A percentile compares a stretch with the other conserved stretches of the same genome.
These are phyloP conservation scores for Verticillium nubilum DNA, from an alignment of 2,329 filamentous ascomycete genomes.

Conservation along the genomic window DNA sequence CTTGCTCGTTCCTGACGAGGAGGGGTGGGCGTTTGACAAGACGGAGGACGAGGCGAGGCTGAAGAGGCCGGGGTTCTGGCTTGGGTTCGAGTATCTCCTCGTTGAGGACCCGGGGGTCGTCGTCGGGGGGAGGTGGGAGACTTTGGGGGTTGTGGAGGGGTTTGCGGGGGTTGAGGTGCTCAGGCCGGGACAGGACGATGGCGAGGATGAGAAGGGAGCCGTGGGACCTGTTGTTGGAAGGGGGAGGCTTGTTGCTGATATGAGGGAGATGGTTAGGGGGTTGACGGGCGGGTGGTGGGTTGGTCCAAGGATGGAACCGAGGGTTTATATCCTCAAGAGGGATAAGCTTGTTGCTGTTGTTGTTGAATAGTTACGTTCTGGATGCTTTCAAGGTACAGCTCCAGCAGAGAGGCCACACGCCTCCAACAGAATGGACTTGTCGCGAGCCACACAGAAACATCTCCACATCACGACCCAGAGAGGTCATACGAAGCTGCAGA, in stretches of 20 bases:
- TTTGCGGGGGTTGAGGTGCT: slow-evolving; percentile 55
- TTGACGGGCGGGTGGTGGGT: slow-evolving; percentile 59
- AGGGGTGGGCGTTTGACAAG: slow-evolving; percentile 42
- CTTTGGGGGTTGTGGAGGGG: slow-evolving; percentile 50
- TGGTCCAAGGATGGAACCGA: slow-evolving; percentile 55
- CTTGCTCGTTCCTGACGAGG: slow-evolving; percentile 21
- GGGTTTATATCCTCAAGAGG: slow-evolving; percentile 43
- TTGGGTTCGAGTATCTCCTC: slow-evolving; percentile 57
- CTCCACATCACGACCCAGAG: too few species aligned
- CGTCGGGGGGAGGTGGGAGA: slow-evolving; percentile 47
- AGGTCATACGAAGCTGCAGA: too few species aligned
- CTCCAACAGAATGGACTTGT: too few species aligned
- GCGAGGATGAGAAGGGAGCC: slow-evolving; percentile 13
- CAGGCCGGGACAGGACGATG: slow-evolving; percentile 32
- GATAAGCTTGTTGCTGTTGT: background rate
- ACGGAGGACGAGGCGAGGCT: slow-evolving; percentile 48
- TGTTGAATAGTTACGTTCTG: background rate
- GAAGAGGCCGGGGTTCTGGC: slow-evolving; percentile 50
- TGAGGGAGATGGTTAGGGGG: slow-evolving; percentile 35
- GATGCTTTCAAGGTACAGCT: too few species aligned
- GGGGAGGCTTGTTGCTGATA: slow-evolving; percentile 30
- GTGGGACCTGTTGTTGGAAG: slow-evolving; percentile 34
- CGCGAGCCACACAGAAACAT: too few species aligned
- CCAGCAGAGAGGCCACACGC: too few species aligned
- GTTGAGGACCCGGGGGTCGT: slow-evolving; percentile 44